phyloP scores from a whole-genome alignment of 441 rosid species.

The Gossypium aridum region DNA sequence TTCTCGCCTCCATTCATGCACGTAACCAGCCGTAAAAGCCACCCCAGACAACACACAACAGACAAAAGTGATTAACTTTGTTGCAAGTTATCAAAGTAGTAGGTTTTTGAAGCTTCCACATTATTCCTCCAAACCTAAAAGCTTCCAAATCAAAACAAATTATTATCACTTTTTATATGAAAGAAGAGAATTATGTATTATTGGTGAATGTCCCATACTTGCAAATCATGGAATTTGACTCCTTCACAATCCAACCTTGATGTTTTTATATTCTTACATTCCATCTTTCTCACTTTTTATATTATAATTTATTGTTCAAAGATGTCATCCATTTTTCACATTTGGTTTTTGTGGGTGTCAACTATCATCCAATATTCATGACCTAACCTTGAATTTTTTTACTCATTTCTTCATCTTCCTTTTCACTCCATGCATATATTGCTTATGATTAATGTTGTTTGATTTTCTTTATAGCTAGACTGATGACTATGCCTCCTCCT shows the following conservation, averaged over 20 bases:
- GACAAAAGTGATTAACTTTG: neutral
- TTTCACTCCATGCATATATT: neutral
- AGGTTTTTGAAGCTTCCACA: constrained; percentile 9
- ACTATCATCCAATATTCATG: neutral
- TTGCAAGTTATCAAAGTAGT: constrained; percentile 3
- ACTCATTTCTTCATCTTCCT: neutral
- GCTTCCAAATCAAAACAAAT: neutral
- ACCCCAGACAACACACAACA: neutral
- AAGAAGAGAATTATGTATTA: neutral
- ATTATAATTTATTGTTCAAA: neutral
- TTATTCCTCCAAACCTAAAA: neutral
- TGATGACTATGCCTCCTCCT: neutral
- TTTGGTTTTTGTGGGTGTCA: neutral
- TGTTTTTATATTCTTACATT: constrained; percentile 5
- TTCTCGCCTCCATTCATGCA: constrained; percentile 7
- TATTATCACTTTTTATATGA: neutral
- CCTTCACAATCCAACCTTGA: neutral
- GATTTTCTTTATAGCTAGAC: neutral
- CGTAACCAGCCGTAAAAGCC: constrained; percentile 6
- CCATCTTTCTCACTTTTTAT: neutral
- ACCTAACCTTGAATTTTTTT: neutral
- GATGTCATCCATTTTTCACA: neutral
- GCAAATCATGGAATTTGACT: constrained; percentile 14
- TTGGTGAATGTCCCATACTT: neutral
- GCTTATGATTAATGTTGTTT: neutral